Base-by-base conservation (phyloP, 2,329 filamentous ascomycete genomes). In the Aspergillus pseudoterreus region DNA sequence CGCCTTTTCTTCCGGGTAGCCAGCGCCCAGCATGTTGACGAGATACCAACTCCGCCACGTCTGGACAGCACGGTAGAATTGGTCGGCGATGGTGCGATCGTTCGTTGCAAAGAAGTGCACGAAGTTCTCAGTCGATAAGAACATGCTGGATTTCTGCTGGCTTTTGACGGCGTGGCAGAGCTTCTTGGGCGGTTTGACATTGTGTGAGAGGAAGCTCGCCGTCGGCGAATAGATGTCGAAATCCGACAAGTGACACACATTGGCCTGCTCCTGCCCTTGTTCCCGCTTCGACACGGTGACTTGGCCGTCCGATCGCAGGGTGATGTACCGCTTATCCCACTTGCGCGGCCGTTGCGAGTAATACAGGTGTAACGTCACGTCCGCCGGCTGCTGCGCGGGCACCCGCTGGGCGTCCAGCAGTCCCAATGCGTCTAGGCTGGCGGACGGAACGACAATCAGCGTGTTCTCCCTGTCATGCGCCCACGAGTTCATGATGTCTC, bases 401-500 rank as follows among this genome's bases (percentile, higher is more conserved):
- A 88, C 88, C 4, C 80, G 79, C 11, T 79, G 76, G 4, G 86
- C 72, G 21, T 88, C 84, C 6, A 96, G 78, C 27, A 65, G 63
- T 8, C 57, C 55, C 4, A 68, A 54, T 4, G 66, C 65, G 43
- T 65, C 67, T 10, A 70, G 60, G 50, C 87, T 84, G 6, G 84
- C 79, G 2, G 80, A 76, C 12, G 85, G 78, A 49, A 86, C 73
- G 19, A 96, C 78, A 15, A 88, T 73, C 12, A 97, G 76, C 6
- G 81, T 78, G 63, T 95, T 94, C 60, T 91, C 86, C 2, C 80
- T 77, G 67, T 96, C 91, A 41, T 80, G 78, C 54, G 95, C 89
- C 92, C 92, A 97, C 0, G 91, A 95, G 68, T 95, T 95, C 80
- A 96, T 82, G 19, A 96, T 82, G 63, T 96, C 90, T 53, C 90